Base-by-base conservation (phyloP, 1,139 yeast genomes). In the Debaryomyces fabryi region DNA sequence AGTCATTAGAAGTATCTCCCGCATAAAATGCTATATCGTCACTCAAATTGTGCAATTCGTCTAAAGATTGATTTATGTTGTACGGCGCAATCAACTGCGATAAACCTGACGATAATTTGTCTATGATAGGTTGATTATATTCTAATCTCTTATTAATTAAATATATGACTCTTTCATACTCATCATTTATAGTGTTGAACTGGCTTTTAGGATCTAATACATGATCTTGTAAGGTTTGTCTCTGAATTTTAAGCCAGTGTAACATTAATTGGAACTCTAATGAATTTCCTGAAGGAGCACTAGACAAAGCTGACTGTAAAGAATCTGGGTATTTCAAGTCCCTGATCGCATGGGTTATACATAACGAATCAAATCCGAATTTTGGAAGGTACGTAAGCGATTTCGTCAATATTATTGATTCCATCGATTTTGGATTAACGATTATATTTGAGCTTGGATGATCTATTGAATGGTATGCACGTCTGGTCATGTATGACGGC, bases 1-100 rank as follows among this genome's bases (percentile, higher is more conserved):
- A 85, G 65, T 90, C 97, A 51, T 86, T 81, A n/a, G 95, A 82
- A 47, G 75, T 69, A 62, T 92, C 97, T 3, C 92, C 95, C 0
- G 96, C 83, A 57, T 83, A 83, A 65, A 71, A 90, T 46, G 90
- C 82, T 53, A 93, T 76, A 62, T 93, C 98, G 65, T 93, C 97
- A 15, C 91, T 78, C 47, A 92, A 76, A 47, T 80, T 78, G 58
- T 85, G 88, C 51, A 93, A 77, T 61, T 90, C 96, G 32, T 78
- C 80, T 42, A 87, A 52, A 0, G 90, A 78, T 29, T 59, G 58
- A 2, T 72, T 58, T 33, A 83, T 47, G 58, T 83, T 83, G 46
- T 70, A 68, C 0, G 91, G 91, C 34, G 76, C 59, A 16, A 82
- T 67, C 68, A 86, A 74, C 39, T 76, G 72, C 0, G 83, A 76